phyloP scores from a whole-genome alignment of 495 filamentous ascomycete genomes.

The Patellaria atrata region DNA sequence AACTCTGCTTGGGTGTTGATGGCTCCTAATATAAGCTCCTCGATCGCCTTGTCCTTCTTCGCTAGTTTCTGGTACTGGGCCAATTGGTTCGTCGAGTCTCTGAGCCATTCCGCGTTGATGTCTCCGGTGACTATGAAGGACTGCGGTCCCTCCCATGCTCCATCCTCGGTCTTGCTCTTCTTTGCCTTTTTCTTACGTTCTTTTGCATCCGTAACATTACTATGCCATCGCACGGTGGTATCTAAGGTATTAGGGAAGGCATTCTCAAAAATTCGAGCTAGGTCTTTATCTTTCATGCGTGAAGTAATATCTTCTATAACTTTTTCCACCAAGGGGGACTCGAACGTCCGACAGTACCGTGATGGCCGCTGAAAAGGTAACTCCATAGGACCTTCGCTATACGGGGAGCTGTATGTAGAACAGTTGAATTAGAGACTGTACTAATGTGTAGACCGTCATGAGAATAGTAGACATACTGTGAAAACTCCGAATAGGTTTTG shows the following conservation, averaged over 20 bases:
- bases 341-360: conserved; percentile 72
- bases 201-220: conserved; percentile 32
- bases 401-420: conserved; percentile 42
- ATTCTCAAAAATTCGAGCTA: conserved; percentile 90
- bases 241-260: conserved; percentile 94
- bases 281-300: conserved; percentile 70
- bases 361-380: conserved; percentile 86
- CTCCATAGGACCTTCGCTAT: conserved; percentile 60
- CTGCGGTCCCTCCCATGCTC: conserved; percentile 68
- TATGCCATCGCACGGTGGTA: conserved; percentile 74
- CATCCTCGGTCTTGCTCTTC: conserved; percentile 29
- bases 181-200: conserved; percentile 23
- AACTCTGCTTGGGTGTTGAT: conserved; percentile 95
- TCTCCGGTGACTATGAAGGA: conserved; percentile 98
- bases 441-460: background rate
- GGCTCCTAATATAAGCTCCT: conserved; percentile 74
- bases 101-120: conserved; percentile 95
- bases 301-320: conserved; percentile 70
- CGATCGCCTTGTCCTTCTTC: conserved; percentile 57
- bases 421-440: background rate
- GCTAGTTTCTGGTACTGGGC: conserved; percentile 77
- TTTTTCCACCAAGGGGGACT: conserved; percentile 69
- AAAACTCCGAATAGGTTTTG: conserved; percentile 31
- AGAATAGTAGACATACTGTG: conserved; percentile 27
- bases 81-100: conserved; percentile 93